phyloP scores from a whole-genome alignment of 345 rosid genomes.

The Cardamine occulta region DNA sequence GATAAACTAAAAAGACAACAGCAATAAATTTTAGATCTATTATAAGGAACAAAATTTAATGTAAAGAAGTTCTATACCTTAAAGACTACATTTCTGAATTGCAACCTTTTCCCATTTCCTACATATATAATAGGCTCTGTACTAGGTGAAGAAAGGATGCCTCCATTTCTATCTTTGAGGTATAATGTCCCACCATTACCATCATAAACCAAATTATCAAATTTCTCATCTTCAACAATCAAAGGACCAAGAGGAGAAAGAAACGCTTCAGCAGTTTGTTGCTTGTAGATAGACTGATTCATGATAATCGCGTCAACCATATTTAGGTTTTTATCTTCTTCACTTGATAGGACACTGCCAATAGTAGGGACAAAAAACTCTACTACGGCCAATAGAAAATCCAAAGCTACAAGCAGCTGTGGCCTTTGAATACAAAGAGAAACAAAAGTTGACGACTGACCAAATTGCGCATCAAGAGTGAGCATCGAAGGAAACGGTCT shows the following conservation, averaged over 20 bases:
- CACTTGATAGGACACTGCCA: constrained; percentile 67
- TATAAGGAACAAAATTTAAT: not conserved
- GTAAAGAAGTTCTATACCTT: constrained; percentile 55
- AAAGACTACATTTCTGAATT: constrained; percentile 79
- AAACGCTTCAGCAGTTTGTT: constrained; percentile 62
- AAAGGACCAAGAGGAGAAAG: constrained; percentile 84
- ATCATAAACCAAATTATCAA: constrained; percentile 77
- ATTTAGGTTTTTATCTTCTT: constrained; percentile 60
- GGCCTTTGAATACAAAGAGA: constrained; percentile 87
- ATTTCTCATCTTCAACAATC: constrained; percentile 81
- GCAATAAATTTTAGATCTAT: constrained; percentile 8
- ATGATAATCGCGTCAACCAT: constrained; percentile 65
- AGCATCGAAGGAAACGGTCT: constrained; percentile 86
- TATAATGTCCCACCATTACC: constrained; percentile 82
- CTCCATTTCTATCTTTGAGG: constrained; percentile 74
- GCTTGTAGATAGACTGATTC: constrained; percentile 65
- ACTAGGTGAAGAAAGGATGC: constrained; percentile 65
- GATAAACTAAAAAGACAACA: constrained; percentile 18
- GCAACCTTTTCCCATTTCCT: constrained; percentile 77
- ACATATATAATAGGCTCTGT: constrained; percentile 74
- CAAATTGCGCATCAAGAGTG: constrained; percentile 84
- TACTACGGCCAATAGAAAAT: constrained; percentile 86
- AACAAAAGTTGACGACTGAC: constrained; percentile 60
- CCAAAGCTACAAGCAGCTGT: constrained; percentile 92
- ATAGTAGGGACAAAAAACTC: constrained; percentile 93